Base-by-base conservation (phyloP, 495 filamentous ascomycete genomes). In the Penicillium desertorum region DNA sequence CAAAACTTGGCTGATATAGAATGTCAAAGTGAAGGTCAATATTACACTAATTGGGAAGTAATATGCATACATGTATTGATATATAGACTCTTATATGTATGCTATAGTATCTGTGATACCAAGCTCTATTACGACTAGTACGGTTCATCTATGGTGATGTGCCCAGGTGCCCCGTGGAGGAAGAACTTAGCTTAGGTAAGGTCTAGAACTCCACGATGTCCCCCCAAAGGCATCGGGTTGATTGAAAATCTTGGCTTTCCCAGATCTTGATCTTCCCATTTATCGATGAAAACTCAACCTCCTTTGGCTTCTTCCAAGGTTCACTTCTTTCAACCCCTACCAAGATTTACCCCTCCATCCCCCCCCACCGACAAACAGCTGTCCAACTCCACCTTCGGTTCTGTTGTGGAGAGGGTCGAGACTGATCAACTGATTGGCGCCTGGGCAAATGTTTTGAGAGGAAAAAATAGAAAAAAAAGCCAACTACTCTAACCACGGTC, bases 401-500 rank as follows among this genome's bases (percentile, higher is more conserved):
- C 59, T 62, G 51, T 34, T 67, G 66, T 69, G 66, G 66, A 49
- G 66, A 69, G 63, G 45, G 42, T 63, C 63, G 63, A 67, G 64
- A 69, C 56, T 46, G 47, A n/a, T 39, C 58, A 57, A 66, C 46
- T 67, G 64, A 67, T 69, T 69, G 62, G 66, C 64, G 42, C 41
- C 39, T 47, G 54, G 32, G 30, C 30, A 25, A 32, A 69, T 67
- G 66, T 56, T 60, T 59, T 54, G 58, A 64, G 39, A 48, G 25
- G 34, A 59, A 47, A 54, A 54, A 53, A 60, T 63, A 62, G 55
- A 48, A 54, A 48, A 36, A 64, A 34, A 12, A 12, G 10, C 36
- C 61, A 14, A n/a, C 20, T 17, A 42, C 11, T 12, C 11, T 12
- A 5, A 14, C 50, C 14, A 53, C 36, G 39, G 50, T 50, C 54